Conservation (phyloP, 1,284 basidiomycete species). For the Naganishia sp. region DNA sequence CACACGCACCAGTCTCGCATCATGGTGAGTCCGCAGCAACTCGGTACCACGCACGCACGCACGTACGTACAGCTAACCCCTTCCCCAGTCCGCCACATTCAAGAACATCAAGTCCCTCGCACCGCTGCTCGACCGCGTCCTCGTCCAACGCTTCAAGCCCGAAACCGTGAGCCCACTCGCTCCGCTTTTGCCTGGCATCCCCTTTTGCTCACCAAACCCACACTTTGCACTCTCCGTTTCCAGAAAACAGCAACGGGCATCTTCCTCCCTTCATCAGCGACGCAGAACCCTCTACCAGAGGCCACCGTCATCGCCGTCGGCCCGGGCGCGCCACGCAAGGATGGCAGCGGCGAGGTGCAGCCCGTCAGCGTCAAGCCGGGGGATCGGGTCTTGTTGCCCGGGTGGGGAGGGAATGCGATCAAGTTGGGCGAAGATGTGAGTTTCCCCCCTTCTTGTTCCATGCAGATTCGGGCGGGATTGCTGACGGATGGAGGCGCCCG, state of each 20-base stretch:
- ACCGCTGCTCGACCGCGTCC: constrained; percentile 92
- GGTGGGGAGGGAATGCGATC: constrained; percentile 93
- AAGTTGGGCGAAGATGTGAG: constrained; percentile 95
- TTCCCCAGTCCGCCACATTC: constrained; percentile 65
- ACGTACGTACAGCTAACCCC: background rate
- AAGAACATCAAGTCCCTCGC: constrained; percentile 89
- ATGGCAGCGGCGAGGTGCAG: constrained; percentile 67
- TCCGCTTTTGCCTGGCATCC: too few species aligned
- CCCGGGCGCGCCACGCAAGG: constrained; percentile 83
- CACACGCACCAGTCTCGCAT: background rate
- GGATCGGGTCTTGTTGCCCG: constrained; percentile 88
- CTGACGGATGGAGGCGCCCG: constrained; percentile 3
- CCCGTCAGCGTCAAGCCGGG: constrained; percentile 81
- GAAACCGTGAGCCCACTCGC: constrained; percentile 68
- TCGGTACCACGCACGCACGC: background rate
- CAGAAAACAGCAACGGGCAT: constrained; percentile 94
- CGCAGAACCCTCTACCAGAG: constrained; percentile 82
- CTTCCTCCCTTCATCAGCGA: constrained; percentile 87
- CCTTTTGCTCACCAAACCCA: background rate
- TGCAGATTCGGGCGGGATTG: background rate
- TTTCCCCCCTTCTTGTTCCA: constrained; percentile 34
- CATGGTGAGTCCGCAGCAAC: constrained; percentile 10
- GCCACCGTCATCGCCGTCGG: constrained; percentile 95
- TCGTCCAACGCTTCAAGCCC: constrained; percentile 95
- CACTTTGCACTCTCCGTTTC: background rate